Conservation (phyloP, 2,329 filamentous ascomycete genomes). For the Microsporum canis region DNA sequence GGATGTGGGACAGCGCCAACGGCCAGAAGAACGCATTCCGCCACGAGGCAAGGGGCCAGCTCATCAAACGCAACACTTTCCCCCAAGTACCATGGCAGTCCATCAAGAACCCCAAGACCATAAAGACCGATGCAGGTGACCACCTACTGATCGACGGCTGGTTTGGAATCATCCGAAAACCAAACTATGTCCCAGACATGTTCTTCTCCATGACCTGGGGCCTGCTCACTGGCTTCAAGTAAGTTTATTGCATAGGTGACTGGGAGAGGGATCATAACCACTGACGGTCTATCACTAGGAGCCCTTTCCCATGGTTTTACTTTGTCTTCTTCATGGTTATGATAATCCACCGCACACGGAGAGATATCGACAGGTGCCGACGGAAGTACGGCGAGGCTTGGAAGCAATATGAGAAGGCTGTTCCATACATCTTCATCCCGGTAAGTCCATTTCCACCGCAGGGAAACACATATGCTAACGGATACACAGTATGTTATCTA, state of each 20-base stretch:
- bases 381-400: constrained; percentile 73
- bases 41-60: constrained; percentile 55
- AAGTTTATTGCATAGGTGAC: not conserved
- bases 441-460: constrained; percentile 29
- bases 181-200: constrained; percentile 70
- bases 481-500: not conserved
- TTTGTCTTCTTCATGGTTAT: constrained; percentile 67
- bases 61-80: constrained; percentile 63
- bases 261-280: not conserved
- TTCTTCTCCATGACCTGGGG: constrained; percentile 71
- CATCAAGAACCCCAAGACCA: constrained; percentile 66
- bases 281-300: constrained; percentile 28
- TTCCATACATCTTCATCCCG: constrained; percentile 78
- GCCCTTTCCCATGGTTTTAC: constrained; percentile 84
- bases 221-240: constrained; percentile 61
- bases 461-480: not conserved
- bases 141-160: constrained; percentile 75
- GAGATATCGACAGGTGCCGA: constrained; percentile 65
- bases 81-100: constrained; percentile 81
- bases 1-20: constrained; percentile 86
- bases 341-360: constrained; percentile 65
- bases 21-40: constrained; percentile 91
- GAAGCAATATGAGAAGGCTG: constrained; percentile 66
- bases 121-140: constrained; percentile 60
- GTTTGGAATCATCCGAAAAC: constrained; percentile 57